Evolutionary conservation across 2,329 filamentous ascomycete genomes (phyloP), one percentile per base, ranked within the genome.

Genomic region (Exophiala phaeomuriformis): DNA sequence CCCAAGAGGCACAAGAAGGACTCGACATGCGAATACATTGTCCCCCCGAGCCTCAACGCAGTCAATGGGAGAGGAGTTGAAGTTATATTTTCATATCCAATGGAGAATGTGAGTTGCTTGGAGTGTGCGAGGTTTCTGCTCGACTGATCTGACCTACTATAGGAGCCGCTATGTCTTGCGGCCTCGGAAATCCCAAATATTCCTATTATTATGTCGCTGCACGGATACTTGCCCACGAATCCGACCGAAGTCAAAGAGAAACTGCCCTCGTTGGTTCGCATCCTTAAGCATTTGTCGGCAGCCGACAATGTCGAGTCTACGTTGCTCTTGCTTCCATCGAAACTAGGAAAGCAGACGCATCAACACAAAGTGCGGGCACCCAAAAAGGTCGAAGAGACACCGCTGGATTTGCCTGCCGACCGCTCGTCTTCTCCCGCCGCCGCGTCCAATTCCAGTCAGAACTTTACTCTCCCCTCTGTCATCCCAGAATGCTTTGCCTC

Each of bases 401-500:
- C 55, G 39, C 47, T 64, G 29, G 61, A 63, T 7, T 67, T 69
- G 31, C 65, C 55, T 62, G 62, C 58, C 29, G 61, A 50, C 52
- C 66, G 53, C 51, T 55, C 53, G 35, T n/a, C 57, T 42, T 61
- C 61, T 59, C 28, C 72, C 50, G 65, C 70, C 49, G 53, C 64
- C 48, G 68, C 64, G 59, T 65, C 71, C 47, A 65, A 67, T 39
- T 61, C 66, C 32, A 61, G 60, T 10, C 63, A 58, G 12, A 65
- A 69, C 58, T 64, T 69, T 40, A 65, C 69, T 56, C 64, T 69
- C 36, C 60, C 75, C 4, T 70, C 75, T 29, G 65, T 70, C 28
- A 76, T 90, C 44, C 85, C 87, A 4, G 71, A 81, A 43, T 97
- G 91, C 77, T 91, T 94, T 75, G 68, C 75, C 49, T 84, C 83